phyloP scores from a whole-genome alignment of 257 asterid species.

The Linaria vulgaris region DNA sequence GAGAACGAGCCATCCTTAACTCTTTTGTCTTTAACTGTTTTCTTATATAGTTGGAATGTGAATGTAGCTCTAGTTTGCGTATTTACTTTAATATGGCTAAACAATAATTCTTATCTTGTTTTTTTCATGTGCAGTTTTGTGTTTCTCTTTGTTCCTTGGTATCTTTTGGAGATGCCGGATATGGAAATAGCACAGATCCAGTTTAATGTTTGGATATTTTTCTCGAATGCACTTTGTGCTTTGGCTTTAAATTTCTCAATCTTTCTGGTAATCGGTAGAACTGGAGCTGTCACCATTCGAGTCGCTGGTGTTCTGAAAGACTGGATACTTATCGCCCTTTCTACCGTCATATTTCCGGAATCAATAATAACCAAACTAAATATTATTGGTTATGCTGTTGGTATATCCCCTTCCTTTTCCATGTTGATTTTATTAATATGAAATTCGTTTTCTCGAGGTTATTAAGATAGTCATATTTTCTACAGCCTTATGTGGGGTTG shows the following conservation, averaged over 20 bases:
- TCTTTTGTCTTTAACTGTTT: conserved; percentile 2
- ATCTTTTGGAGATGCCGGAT: conserved; percentile 89
- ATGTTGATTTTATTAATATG: too few relatives aligned
- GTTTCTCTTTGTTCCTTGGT: conserved; percentile 96
- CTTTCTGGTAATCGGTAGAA: conserved; percentile 93
- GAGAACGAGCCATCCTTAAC: neutral
- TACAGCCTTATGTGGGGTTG: conserved; percentile 90
- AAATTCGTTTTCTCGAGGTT: too few relatives aligned
- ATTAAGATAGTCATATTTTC: conserved; percentile 17
- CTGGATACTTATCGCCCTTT: conserved; percentile 96
- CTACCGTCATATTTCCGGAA: conserved; percentile 90
- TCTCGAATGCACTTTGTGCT: conserved; percentile 96
- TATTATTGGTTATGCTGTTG: conserved; percentile 91
- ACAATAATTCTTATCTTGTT: conserved; percentile 1
- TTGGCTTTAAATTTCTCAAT: conserved; percentile 94
- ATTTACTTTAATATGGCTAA: conserved; percentile 6
- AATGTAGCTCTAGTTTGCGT: conserved; percentile 16
- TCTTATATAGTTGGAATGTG: conserved; percentile 12
- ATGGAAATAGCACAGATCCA: conserved; percentile 87
- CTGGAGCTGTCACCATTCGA: conserved; percentile 95
- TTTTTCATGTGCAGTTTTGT: conserved; percentile 64
- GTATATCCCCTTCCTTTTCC: conserved; percentile 39
- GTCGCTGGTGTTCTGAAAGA: conserved; percentile 98
- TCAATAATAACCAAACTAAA: conserved; percentile 82
- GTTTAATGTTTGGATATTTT: conserved; percentile 90